phyloP scores from a whole-genome alignment of 2,329 filamentous ascomycete genomes.

The Xylaria sp. region DNA sequence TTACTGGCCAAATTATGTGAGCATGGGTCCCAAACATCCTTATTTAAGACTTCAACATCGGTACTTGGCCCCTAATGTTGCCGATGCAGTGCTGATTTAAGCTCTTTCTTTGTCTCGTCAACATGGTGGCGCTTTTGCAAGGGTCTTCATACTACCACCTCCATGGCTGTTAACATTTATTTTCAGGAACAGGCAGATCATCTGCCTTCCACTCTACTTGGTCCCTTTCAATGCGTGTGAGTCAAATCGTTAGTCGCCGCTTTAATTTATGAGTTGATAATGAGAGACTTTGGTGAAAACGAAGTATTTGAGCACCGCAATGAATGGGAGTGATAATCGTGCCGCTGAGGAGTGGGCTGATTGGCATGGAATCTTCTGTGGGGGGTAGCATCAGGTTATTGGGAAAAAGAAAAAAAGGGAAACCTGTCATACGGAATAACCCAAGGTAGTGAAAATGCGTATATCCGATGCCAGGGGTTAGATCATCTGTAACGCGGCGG shows the following conservation, averaged over 20 bases:
- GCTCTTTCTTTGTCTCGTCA: neutral
- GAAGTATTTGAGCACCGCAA: neutral
- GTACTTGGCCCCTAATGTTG: neutral
- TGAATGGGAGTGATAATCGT: neutral
- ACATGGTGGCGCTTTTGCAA: neutral
- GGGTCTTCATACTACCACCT: neutral
- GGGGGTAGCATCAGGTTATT: neutral
- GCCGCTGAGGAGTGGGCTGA: neutral
- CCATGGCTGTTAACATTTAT: neutral
- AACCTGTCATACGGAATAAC: too few relatives aligned
- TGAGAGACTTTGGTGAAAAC: neutral
- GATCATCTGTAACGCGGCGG: too few relatives aligned
- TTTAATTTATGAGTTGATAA: neutral
- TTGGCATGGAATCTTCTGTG: neutral
- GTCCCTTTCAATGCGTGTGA: neutral
- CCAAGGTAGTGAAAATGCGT: too few relatives aligned
- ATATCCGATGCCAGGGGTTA: too few relatives aligned
- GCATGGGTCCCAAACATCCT: neutral
- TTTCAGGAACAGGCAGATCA: neutral
- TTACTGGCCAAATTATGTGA: neutral
- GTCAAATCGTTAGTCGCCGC: neutral
- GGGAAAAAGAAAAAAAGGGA: neutral
- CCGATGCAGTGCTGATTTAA: neutral
- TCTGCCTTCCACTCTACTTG: neutral
- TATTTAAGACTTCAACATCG: neutral